These are phyloP conservation scores for Suillus luteus DNA, from an alignment of 768 basidiomycete genomes.

Conservation along the genomic window DNA sequence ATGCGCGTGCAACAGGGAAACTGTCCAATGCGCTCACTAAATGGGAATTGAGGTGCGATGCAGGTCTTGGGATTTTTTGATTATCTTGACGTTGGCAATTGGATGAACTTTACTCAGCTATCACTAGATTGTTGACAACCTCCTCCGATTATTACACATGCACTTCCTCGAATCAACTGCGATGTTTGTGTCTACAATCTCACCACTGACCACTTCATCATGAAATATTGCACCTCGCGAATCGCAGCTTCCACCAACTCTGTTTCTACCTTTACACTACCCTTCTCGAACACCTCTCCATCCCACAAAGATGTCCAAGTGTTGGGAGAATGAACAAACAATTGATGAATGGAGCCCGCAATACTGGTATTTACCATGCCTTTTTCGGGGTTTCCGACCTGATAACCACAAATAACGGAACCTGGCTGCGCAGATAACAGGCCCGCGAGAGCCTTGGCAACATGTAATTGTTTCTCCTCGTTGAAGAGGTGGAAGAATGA, in stretches of 20 bases:
- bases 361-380: neutral
- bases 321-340: constrained; percentile 19
- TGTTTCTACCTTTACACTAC: constrained; percentile 34
- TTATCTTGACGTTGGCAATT: no score
- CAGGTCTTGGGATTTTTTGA: no score
- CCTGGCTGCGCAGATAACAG: constrained; percentile 26
- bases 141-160: neutral
- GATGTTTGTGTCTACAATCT: neutral
- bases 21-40: no score
- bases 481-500: constrained; percentile 41
- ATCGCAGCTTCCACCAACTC: constrained; percentile 10
- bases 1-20: no score
- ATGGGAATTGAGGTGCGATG: no score
- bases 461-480: constrained; percentile 27
- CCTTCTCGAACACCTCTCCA: constrained; percentile 30
- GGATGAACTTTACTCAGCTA: no score
- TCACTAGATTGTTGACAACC: no score
- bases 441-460: constrained; percentile 30
- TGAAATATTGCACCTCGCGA: neutral
- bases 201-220: neutral
- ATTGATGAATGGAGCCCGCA: neutral
- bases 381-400: neutral
- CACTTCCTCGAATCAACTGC: neutral
- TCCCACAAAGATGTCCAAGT: constrained; percentile 23
- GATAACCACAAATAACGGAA: constrained; percentile 7